A percentile compares a stretch with the other conserved stretches of the same genome.
phyloP scores from a whole-genome alignment of 495 filamentous ascomycete genomes.

The Symbiotaphrina buchneri region DNA sequence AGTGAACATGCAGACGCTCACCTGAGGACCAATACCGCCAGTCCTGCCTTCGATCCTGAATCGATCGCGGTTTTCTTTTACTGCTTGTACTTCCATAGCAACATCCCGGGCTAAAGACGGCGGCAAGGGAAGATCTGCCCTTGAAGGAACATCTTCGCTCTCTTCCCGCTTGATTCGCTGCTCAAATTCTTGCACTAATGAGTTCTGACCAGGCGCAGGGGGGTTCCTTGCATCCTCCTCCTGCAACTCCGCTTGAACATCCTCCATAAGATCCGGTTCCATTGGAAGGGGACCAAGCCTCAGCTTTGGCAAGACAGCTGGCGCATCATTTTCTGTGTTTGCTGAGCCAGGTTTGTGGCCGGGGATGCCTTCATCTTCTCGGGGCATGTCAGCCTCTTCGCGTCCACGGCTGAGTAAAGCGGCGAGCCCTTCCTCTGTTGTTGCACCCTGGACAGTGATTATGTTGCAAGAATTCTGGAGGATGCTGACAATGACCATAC shows the following conservation, averaged over 20 bases:
- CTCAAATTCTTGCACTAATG: slow-evolving; percentile 59
- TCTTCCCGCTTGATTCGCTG: slow-evolving; percentile 74
- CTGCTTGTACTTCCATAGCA: slow-evolving; percentile 78
- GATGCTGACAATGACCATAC: slow-evolving; percentile 47
- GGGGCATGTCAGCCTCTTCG: slow-evolving; percentile 41
- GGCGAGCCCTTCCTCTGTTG: slow-evolving; percentile 14
- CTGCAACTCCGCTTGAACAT: slow-evolving; percentile 43
- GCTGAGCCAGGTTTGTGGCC: slow-evolving; percentile 73
- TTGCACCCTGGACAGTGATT: slow-evolving; percentile 43
- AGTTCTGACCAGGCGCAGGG: slow-evolving; percentile 33
- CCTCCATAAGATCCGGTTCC: slow-evolving; percentile 53
- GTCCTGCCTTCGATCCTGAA: slow-evolving; percentile 64
- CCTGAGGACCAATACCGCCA: slow-evolving; percentile 53
- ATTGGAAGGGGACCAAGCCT: slow-evolving; percentile 60
- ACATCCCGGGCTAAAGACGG: slow-evolving; percentile 73
- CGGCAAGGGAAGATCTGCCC: slow-evolving; percentile 62
- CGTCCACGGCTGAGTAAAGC: slow-evolving; percentile 40
- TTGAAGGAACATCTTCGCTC: slow-evolving; percentile 55
- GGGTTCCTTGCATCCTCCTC: slow-evolving; percentile 10
- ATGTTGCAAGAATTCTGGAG: slow-evolving; percentile 54
- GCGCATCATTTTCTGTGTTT: slow-evolving; percentile 45
- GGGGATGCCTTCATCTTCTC: slow-evolving; percentile 81
- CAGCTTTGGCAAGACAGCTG: slow-evolving; percentile 29
- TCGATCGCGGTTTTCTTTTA: slow-evolving; percentile 81
- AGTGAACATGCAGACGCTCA: slow-evolving; percentile 87